Percentiles rank a stretch among this genome's conserved stretches.
Evolutionary conservation across 495 filamentous ascomycete species (phyloP).

Genomic region (Neurospora sp.): DNA sequence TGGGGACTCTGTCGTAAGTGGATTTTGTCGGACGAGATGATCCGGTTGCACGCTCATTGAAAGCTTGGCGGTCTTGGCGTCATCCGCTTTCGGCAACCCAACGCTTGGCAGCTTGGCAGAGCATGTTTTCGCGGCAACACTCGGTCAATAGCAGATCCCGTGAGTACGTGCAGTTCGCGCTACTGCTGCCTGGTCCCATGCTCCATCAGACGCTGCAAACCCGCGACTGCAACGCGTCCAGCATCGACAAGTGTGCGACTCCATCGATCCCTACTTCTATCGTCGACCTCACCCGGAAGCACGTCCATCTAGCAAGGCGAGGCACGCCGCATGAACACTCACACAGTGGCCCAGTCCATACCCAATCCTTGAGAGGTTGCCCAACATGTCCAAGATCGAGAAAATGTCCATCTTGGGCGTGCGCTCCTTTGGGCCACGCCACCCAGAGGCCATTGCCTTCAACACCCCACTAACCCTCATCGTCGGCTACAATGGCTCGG

Average conservation of each 20-base stretch:
- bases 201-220: background rate
- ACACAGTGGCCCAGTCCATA: background rate
- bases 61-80: background rate
- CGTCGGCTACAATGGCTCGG: conserved; percentile 93
- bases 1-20: background rate
- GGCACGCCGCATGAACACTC: background rate
- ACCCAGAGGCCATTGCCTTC: conserved; percentile 77
- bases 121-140: background rate
- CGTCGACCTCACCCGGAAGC: background rate
- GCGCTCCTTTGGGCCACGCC: conserved; percentile 78
- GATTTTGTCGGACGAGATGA: background rate
- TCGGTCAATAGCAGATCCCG: background rate
- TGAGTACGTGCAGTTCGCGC: background rate
- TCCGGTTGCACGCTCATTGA: background rate
- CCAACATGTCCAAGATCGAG: conserved; percentile 64
- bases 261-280: background rate
- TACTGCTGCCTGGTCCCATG: background rate
- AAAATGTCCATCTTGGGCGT: conserved; percentile 80
- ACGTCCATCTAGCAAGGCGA: background rate
- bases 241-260: background rate
- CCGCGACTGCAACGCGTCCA: conserved; percentile 4
- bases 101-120: background rate
- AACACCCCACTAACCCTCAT: conserved; percentile 86
- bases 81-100: background rate
- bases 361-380: background rate